Conservation (phyloP, 129 eudicot species). For the Mikania micrantha region DNA sequence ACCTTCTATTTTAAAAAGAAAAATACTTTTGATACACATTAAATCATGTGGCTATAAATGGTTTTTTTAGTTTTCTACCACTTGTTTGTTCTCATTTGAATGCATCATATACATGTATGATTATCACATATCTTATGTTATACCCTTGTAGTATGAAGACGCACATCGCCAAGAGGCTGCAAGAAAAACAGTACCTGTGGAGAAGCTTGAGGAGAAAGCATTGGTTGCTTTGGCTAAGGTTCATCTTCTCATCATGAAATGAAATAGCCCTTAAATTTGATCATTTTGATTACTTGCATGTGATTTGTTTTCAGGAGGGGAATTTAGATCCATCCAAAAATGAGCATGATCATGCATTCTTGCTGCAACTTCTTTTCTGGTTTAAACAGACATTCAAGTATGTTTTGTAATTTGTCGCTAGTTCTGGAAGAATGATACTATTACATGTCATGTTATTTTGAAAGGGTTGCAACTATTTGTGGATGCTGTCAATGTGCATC, state of each 20-base stretch:
- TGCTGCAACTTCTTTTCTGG: conserved; percentile 91
- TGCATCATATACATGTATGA: no score
- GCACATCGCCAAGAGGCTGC: conserved; percentile 71
- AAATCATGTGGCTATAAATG: no score
- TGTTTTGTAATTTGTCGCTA: neutral
- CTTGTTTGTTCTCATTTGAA: no score
- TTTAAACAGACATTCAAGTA: conserved; percentile 95
- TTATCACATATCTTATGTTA: neutral
- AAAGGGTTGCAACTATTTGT: neutral
- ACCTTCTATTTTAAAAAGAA: no score
- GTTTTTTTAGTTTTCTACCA: no score
- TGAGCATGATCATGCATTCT: conserved; percentile 74
- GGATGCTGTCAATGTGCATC: neutral
- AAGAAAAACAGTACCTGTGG: conserved; percentile 75
- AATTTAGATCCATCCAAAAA: conserved; percentile 61
- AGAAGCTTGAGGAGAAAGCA: conserved; percentile 91
- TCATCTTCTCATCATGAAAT: conserved; percentile 4
- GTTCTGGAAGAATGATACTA: neutral
- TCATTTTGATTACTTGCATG: conserved; percentile 4
- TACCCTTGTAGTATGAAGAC: conserved; percentile 69
- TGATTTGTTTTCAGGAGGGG: conserved; percentile 60
- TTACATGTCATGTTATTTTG: neutral
- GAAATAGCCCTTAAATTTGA: neutral
- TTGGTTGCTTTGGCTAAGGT: conserved; percentile 83
- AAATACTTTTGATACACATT: no score